Evolutionary conservation across 106 monocot species (phyloP), one percentile per base, ranked within the genome.

Genomic region (Phalaenopsis equestris): DNA sequence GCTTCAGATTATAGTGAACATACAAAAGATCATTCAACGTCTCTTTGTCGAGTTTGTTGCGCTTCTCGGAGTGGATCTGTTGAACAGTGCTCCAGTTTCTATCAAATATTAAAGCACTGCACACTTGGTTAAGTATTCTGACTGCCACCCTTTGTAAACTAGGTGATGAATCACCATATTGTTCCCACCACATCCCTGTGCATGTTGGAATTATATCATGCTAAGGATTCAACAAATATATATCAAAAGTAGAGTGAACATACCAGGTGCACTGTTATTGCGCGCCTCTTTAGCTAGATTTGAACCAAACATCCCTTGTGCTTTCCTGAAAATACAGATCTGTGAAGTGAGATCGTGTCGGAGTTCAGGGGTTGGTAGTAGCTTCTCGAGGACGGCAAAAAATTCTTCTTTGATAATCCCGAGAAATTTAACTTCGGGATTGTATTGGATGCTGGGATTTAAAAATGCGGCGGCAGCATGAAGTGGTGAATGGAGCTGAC

Each of bases 171-270:
- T 97, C 96, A 47, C 96, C 93, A 43, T 97, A 97, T 79, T 94
- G 89, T 83, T 97, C 96, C 96, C 96, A 97, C 96, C 96, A 97
- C 85, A 93, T 96, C 46, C 96, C 96, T 96, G 81, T 30, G 79
- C 8, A 46, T 12, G 17, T 17, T 11, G 67, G 55, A 7, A 9
- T 6, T 30, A 9, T 36, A 37, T 36, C 8, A 14, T 17, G 57
- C 8, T 12, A 36, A 70, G 39, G 9, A 39, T 21, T 12, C 39
- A 37, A 39, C 61, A 61, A 12, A 52, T 6, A 21, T 37, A 12
- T 12, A 68, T 37, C 8, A 68, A 68, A 61, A 37, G 17, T 10
- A 68, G 38, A 61, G 61, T 21, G n/a, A 80, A 12, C 75, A 73
- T 84, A 92, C 96, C 93, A 72, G 96, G 94, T 14, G 86, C 81